Percentiles rank a stretch among this genome's conserved stretches.
These are phyloP conservation scores for Stromatinia cepivora DNA, from an alignment of 2,329 filamentous ascomycete genomes.

Conservation along the genomic window DNA sequence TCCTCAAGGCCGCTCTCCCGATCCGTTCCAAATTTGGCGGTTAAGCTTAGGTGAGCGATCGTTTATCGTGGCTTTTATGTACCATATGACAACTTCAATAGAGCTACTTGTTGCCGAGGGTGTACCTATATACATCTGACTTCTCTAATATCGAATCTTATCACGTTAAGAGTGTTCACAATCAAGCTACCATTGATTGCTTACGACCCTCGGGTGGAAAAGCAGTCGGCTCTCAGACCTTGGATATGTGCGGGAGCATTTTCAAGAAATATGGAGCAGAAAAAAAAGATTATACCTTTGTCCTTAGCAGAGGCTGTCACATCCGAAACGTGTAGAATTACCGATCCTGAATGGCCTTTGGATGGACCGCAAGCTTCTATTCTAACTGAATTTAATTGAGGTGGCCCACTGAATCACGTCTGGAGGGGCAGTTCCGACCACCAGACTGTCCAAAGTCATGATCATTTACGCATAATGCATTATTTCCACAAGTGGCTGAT, in stretches of 20 bases:
- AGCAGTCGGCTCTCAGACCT: neutral
- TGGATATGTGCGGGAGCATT: neutral
- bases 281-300: neutral
- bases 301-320: neutral
- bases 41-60: neutral
- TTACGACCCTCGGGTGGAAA: too few species aligned
- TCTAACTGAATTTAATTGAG: neutral
- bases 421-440: too few species aligned
- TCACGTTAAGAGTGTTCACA: too few species aligned
- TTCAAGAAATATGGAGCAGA: neutral
- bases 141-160: neutral
- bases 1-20: neutral
- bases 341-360: neutral
- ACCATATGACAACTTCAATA: neutral
- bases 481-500: neutral
- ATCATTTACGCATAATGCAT: neutral
- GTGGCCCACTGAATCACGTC: neutral
- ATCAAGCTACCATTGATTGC: too few species aligned
- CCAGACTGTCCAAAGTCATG: neutral
- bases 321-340: too few species aligned
- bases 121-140: neutral
- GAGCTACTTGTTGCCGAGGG: neutral
- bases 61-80: neutral
- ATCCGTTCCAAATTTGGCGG: neutral
- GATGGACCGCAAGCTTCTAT: accelerated